Percentiles rank a stretch among this genome's conserved stretches.
phyloP scores from a whole-genome alignment of 208 protist species.

The Endotrypanum monterogeii region DNA sequence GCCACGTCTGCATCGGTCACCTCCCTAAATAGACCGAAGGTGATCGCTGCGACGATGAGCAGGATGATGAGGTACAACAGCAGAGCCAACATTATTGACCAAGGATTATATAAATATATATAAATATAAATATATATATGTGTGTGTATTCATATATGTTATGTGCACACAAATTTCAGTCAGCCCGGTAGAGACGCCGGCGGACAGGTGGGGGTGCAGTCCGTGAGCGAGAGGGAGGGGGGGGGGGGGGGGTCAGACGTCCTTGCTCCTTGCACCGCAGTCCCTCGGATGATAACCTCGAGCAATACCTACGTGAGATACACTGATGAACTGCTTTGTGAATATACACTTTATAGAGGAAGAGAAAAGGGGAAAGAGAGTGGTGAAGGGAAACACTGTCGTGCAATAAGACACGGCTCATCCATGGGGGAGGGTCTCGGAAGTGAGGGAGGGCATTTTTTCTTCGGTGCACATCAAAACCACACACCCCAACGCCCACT shows the following conservation, averaged over 20 bases:
- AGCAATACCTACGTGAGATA: neutral
- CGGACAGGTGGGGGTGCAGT: neutral
- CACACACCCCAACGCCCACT: neutral
- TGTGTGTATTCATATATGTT: neutral
- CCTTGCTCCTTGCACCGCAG: neutral
- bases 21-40: constrained; percentile 43
- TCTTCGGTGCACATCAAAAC: neutral
- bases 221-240: neutral
- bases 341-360: too few relatives aligned
- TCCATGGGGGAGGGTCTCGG: neutral
- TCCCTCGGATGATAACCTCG: neutral
- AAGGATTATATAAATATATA: too few relatives aligned
- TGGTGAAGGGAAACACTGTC: too few relatives aligned
- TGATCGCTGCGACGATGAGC: constrained; percentile 29
- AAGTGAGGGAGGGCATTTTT: neutral
- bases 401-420: too few relatives aligned
- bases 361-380: neutral
- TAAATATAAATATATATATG: neutral
- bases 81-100: constrained; percentile 19
- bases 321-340: neutral
- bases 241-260: neutral
- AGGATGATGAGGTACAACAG: constrained; percentile 53
- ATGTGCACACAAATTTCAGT: too few relatives aligned
- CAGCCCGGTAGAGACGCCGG: too few relatives aligned
- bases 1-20: constrained; percentile 10